Base-by-base conservation (phyloP, 2,329 filamentous ascomycete genomes). In the Clarireedia sp. region DNA sequence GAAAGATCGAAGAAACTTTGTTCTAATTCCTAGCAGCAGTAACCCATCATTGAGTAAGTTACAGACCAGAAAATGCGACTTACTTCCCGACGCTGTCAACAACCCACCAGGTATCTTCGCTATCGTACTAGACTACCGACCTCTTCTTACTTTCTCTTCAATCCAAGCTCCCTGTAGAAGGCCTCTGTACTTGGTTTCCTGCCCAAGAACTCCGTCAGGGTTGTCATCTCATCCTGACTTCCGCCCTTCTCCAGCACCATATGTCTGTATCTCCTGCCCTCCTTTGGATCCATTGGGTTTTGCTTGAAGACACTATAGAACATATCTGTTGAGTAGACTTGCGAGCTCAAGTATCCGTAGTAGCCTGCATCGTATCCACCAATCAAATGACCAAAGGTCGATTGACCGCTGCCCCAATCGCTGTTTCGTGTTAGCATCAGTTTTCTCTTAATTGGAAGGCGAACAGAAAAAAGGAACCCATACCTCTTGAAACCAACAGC, bases 281-380 rank as follows among this genome's bases (percentile, higher is more conserved):
- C 82, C 61, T 79, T 80, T 33, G 77, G 78, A 68, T 90, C 81
- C 87, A 92, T 90, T 0, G 89, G 89, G 68, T 91, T 77, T 63
- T 80, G 76, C 74, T 86, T 85, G 74, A 94, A 94, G 47, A 87
- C 84, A 0, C 80, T 80, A 72, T 89, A 83, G 76, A 92, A 95
- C 87, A 95, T 92, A 71, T 95, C 89, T 24, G 86, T 80, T 21
- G 84, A 88, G 72, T 91, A 94, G 17, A 94, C 89, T 69, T 89
- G 81, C 1, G 85, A 89, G 60, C 81, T 86, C 36, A 86, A 73
- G 67, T 86, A 87, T 64, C 83, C 82, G 70, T 94, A 94, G 73
- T 92, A 92, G 44, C 88, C 87, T 29, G 89, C 88, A 69, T 92
- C 89, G 66, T 94, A 94, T 2, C 89, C 89, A 52, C 87, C 87